A percentile compares a stretch with the other conserved stretches of the same genome.
phyloP scores from a whole-genome alignment of 2,329 filamentous ascomycete genomes.

The Clarireedia monteithiana region DNA sequence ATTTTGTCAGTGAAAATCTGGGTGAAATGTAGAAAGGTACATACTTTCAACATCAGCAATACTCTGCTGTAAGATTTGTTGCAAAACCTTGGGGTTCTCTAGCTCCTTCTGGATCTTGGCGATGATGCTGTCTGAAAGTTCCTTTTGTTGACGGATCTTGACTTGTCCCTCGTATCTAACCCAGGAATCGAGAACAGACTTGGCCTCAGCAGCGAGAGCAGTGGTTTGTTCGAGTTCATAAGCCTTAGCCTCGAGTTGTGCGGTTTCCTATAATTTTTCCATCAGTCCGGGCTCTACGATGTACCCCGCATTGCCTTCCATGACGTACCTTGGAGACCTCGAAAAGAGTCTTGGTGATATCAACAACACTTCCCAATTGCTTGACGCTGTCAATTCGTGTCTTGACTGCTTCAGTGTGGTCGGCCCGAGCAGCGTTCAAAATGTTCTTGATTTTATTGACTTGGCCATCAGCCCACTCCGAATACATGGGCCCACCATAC shows the following conservation, averaged over 20 bases:
- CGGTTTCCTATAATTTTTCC: conserved; percentile 59
- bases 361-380: conserved; percentile 89
- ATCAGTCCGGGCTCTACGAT: background rate
- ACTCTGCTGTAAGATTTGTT: conserved; percentile 97
- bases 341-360: conserved; percentile 95
- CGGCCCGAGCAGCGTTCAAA: conserved; percentile 85
- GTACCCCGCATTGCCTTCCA: background rate
- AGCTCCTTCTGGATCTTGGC: conserved; percentile 98
- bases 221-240: conserved; percentile 98
- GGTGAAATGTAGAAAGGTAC: conserved; percentile 25
- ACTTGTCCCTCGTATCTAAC: conserved; percentile 97
- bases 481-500: conserved; percentile 88
- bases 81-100: conserved; percentile 92
- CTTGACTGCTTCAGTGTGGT: conserved; percentile 95
- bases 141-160: conserved; percentile 96
- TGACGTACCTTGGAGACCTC: conserved; percentile 89
- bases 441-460: conserved; percentile 90
- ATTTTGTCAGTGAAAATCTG: conserved; percentile 29
- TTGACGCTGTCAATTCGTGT: conserved; percentile 87
- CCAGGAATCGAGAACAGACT: conserved; percentile 94
- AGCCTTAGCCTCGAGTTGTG: conserved; percentile 87
- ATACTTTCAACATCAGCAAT: conserved; percentile 92
- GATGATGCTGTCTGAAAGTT: conserved; percentile 88
- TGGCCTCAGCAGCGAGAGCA: conserved; percentile 84
- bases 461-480: conserved; percentile 84